Conservation (phyloP, 2,329 filamentous ascomycete genomes). For the Aspergillus sergii region DNA sequence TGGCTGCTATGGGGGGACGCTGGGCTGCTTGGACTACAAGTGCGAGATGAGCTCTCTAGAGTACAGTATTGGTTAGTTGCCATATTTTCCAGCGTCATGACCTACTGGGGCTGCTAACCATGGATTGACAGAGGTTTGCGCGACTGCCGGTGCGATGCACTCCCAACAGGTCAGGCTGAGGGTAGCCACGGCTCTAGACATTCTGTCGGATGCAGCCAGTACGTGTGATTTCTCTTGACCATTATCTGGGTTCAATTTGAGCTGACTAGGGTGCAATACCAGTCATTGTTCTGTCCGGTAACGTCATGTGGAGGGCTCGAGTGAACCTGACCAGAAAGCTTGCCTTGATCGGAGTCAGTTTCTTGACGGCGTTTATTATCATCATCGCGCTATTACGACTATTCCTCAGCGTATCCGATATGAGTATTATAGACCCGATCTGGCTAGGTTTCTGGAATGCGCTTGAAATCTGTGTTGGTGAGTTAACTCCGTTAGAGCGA, state of each 20-base stretch:
- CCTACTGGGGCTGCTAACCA: not conserved
- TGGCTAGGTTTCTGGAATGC: constrained; percentile 7
- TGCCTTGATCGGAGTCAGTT: constrained; percentile 9
- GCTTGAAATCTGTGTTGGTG: constrained; percentile 12
- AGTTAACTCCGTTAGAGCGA: not conserved
- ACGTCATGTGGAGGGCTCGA: constrained; percentile 6
- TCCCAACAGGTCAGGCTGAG: not conserved
- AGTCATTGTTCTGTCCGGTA: constrained; percentile 10
- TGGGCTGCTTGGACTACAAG: constrained; percentile 5
- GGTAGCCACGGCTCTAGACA: constrained; percentile 5
- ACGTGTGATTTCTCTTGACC: not conserved
- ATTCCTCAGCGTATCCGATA: not conserved
- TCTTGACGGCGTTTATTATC: constrained; percentile 12
- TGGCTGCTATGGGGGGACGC: not conserved
- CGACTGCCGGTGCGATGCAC: not conserved
- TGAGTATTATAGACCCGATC: not conserved
- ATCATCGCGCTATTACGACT: constrained; percentile 5
- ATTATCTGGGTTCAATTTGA: not conserved
- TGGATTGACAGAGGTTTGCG: not conserved
- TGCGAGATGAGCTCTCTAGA: constrained; percentile 4
- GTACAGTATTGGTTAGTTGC: not conserved
- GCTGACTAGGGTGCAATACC: not conserved
- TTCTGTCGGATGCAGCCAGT: constrained; percentile 10
- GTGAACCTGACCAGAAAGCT: constrained; percentile 2
- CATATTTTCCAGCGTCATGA: not conserved